A percentile compares a stretch with the other conserved stretches of the same genome.
These are phyloP conservation scores for Curvularia lunata DNA, from an alignment of 2,329 filamentous ascomycete genomes.

Conservation along the genomic window DNA sequence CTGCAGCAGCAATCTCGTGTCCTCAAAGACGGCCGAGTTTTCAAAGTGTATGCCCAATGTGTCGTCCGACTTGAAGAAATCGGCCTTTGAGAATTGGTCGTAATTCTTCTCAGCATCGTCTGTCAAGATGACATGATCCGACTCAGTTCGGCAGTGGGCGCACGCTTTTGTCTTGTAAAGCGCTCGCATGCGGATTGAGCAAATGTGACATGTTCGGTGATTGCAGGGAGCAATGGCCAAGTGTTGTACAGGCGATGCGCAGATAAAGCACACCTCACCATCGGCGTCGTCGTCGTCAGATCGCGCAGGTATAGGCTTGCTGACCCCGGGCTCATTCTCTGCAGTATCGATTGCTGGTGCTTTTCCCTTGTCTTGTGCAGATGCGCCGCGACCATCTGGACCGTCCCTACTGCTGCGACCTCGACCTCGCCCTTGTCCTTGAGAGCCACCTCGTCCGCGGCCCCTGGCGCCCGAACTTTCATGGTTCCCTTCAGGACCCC, in stretches of 20 bases:
- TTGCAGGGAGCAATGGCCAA: slow-evolving; percentile 92
- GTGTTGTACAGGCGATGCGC: slow-evolving; percentile 87
- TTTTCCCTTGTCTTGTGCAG: slow-evolving; percentile 39
- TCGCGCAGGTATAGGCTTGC: slow-evolving; percentile 6
- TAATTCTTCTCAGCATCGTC: slow-evolving; percentile 81
- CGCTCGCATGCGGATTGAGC: slow-evolving; percentile 85
- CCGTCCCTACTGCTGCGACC: slow-evolving; percentile 44
- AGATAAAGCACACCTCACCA: slow-evolving; percentile 92
- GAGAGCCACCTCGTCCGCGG: slow-evolving; percentile 46
- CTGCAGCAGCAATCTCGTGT: slow-evolving; percentile 83
- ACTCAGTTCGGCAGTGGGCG: slow-evolving; percentile 87
- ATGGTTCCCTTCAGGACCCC: slow-evolving; percentile 26
- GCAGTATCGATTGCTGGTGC: slow-evolving; percentile 22
- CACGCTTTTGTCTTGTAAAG: slow-evolving; percentile 97
- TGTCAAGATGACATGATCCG: slow-evolving; percentile 87
- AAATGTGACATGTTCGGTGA: slow-evolving; percentile 96
- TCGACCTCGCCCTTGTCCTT: slow-evolving; percentile 45
- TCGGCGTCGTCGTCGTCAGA: slow-evolving; percentile 50
- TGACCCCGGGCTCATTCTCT: slow-evolving; percentile 11
- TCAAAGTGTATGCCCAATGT: slow-evolving; percentile 93
- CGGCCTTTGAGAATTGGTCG: slow-evolving; percentile 76
- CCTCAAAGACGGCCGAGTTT: slow-evolving; percentile 85
- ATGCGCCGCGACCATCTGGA: slow-evolving; percentile 35
- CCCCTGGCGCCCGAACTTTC: slow-evolving; percentile 33
- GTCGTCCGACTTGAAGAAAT: slow-evolving; percentile 79